phyloP scores from a whole-genome alignment of 2,329 filamentous ascomycete species.

The Beauveria australis region DNA sequence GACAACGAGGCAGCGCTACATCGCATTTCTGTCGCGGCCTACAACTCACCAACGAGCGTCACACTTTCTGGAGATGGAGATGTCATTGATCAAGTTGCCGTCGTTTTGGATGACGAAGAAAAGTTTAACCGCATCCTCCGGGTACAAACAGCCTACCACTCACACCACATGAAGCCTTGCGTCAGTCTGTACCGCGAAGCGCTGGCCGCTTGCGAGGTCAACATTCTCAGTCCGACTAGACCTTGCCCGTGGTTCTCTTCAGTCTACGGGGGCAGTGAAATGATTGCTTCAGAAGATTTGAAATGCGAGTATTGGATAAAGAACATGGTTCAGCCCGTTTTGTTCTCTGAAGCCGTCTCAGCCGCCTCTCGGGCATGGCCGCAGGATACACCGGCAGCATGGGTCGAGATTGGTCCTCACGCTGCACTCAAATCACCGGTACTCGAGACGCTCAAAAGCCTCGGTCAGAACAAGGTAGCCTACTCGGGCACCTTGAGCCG shows the following conservation, averaged over 20 bases:
- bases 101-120: slow-evolving; percentile 9
- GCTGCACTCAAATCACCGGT: slow-evolving; percentile 27
- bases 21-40: slow-evolving; percentile 12
- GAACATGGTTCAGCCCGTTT: slow-evolving; percentile 8
- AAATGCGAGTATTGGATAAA: neutral
- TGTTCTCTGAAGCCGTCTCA: slow-evolving; percentile 6
- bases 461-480: neutral
- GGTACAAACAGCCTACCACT: slow-evolving; percentile 24
- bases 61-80: slow-evolving; percentile 19
- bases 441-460: slow-evolving; percentile 19
- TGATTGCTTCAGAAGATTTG: neutral
- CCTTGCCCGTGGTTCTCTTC: slow-evolving; percentile 4
- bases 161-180: slow-evolving; percentile 19
- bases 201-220: neutral
- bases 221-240: neutral
- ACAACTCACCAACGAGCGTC: slow-evolving; percentile 15
- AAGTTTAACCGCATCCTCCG: slow-evolving; percentile 17
- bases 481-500: neutral
- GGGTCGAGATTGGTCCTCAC: slow-evolving; percentile 10
- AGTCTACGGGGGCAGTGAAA: neutral
- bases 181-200: neutral
- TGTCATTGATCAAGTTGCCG: slow-evolving; percentile 14
- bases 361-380: neutral
- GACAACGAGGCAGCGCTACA: neutral
- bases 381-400: neutral